Evolutionary conservation across 2,329 filamentous ascomycete species (phyloP), one percentile per base, ranked within the genome.

Genomic region (Ophidiomyces ophidiicola): DNA sequence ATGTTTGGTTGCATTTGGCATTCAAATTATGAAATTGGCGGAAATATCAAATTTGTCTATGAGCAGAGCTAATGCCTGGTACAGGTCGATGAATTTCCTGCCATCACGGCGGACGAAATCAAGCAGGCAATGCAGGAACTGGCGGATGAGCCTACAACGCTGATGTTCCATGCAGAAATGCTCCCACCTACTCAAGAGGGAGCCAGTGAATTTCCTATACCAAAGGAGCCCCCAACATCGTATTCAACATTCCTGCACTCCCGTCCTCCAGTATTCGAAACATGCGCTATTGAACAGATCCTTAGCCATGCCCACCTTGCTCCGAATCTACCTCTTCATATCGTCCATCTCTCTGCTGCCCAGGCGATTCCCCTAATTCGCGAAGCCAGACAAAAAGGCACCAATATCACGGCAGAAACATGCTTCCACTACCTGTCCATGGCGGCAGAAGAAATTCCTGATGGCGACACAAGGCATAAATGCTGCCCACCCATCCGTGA

Each of bases 151-250:
- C 73, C 84, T 12, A 96, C 90, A 2, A 93, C 86, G 0, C 76
- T 96, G 52, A 96, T 98, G 88, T 98, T 98, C 67, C 90, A 98
- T 57, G 90, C 90, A 41, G 90, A 98, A 62, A 96, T 94, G 86
- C 79, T 92, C 8, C 86, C 88, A n/a, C 83, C 85, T 6, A 7
- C 14, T 15, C 52, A 62, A 64, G 18, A 82, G 82, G 0, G 67
- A 72, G 5, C 75, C 83, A 12, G 82, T 83, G 0, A 15, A 6
- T 3, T 3, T 20, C 14, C 18, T 5, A 64, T 81, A 5, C 74
- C 73, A 0, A 35, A 10, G 19, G 85, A 84, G 11, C 76, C 80
- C 7, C 66, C 87, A 18, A 79, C 78, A 38, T 69, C 78, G 20
- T 98, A 98, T 66, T 74, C 76, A 46, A 94, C 88, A 3, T 98